A percentile compares a stretch with the other conserved stretches of the same genome.
These are phyloP conservation scores for Alternaria hordeiaustralica DNA, from an alignment of 2,329 filamentous ascomycete genomes.

Conservation along the genomic window DNA sequence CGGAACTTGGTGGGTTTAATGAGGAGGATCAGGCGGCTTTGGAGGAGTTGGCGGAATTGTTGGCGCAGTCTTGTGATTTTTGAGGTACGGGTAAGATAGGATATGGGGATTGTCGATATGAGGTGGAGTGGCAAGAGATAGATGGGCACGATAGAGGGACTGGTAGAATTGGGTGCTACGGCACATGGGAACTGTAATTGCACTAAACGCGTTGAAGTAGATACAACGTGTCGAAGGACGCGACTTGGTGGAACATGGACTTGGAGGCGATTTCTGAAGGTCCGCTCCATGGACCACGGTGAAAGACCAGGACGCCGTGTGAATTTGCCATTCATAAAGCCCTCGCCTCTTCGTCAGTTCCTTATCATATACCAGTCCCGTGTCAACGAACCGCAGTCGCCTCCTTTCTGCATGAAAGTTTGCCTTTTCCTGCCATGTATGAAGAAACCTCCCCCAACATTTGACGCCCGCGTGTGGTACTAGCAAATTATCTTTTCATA, in stretches of 20 bases:
- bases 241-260: background rate
- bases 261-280: background rate
- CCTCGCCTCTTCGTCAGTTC: background rate
- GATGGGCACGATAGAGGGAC: background rate
- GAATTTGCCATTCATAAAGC: background rate
- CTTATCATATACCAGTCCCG: background rate
- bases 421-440: background rate
- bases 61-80: conserved; percentile 46
- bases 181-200: background rate
- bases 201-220: background rate
- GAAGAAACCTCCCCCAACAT: background rate
- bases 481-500: background rate
- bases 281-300: background rate
- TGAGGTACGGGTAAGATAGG: background rate
- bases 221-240: background rate
- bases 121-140: background rate
- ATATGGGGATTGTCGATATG: background rate
- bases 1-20: conserved; percentile 70
- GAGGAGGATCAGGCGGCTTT: conserved; percentile 69
- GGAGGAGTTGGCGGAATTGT: conserved; percentile 62
- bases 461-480: background rate
- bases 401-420: background rate
- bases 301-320: background rate
- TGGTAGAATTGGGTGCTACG: background rate
- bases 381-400: background rate